Conservation (phyloP, 208 protist genomes). For the Wallacemonas sp. region DNA sequence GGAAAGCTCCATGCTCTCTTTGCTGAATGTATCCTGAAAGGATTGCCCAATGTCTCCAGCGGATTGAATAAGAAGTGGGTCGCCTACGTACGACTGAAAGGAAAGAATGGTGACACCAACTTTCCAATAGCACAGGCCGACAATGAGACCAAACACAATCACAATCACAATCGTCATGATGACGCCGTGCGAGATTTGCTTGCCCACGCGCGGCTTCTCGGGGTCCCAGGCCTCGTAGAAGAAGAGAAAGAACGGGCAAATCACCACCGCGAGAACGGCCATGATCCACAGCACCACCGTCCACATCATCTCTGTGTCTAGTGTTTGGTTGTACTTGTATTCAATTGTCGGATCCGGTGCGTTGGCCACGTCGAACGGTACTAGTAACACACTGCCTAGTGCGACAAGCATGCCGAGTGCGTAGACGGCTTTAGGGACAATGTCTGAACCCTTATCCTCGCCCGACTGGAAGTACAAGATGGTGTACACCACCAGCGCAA, state of each 20-base stretch:
- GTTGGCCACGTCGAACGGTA: constrained; percentile 94
- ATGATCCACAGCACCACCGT: constrained; percentile 85
- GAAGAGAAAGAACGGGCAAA: constrained; percentile 93
- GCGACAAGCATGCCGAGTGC: constrained; percentile 82
- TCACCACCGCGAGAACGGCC: constrained; percentile 61
- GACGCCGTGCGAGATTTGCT: constrained; percentile 57
- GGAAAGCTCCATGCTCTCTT: constrained; percentile 32
- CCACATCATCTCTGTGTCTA: constrained; percentile 90
- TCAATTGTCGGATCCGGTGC: constrained; percentile 57
- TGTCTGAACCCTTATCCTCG: constrained; percentile 60
- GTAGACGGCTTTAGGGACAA: constrained; percentile 64
- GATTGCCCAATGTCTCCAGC: constrained; percentile 6
- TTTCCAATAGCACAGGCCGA: constrained; percentile 53
- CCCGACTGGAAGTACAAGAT: constrained; percentile 77
- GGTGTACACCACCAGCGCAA: constrained; percentile 58
- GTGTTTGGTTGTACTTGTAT: constrained; percentile 56
- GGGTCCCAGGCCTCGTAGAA: constrained; percentile 94
- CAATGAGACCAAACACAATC: constrained; percentile 56
- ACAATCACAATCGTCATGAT: constrained; percentile 79
- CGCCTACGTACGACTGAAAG: constrained; percentile 39
- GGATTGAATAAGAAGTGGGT: constrained; percentile 32
- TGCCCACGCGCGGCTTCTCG: constrained; percentile 52
- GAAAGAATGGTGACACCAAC: constrained; percentile 49
- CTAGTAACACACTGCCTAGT: constrained; percentile 80
- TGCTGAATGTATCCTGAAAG: constrained; percentile 26